phyloP scores from a whole-genome alignment of 2,329 filamentous ascomycete genomes.

The Xylariales sp. region DNA sequence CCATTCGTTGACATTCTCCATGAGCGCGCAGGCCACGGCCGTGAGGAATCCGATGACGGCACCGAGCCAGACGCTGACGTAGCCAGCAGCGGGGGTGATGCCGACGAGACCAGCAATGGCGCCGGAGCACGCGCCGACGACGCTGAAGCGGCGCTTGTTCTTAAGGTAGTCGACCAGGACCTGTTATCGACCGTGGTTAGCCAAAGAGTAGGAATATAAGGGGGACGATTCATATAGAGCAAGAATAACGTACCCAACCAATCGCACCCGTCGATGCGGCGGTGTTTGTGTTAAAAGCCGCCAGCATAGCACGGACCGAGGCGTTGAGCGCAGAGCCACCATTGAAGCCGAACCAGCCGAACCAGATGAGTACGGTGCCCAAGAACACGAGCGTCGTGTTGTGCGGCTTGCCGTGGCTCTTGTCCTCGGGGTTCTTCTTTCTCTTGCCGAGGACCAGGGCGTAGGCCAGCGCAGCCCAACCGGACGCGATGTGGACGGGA shows the following conservation, averaged over 20 bases:
- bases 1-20: constrained; percentile 8
- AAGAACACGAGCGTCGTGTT: constrained; percentile 61
- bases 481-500: constrained; percentile 60
- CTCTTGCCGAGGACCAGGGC: constrained; percentile 58
- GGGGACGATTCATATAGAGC: too few relatives aligned
- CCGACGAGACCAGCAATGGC: constrained; percentile 54
- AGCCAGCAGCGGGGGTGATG: constrained; percentile 55
- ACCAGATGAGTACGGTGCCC: constrained; percentile 62
- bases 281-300: constrained; percentile 55
- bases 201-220: not conserved
- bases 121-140: constrained; percentile 48
- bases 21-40: constrained; percentile 29
- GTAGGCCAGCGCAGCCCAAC: constrained; percentile 60
- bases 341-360: constrained; percentile 54
- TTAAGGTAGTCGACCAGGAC: constrained; percentile 43
- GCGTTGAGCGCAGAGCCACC: constrained; percentile 47
- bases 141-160: constrained; percentile 41
- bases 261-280: constrained; percentile 50
- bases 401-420: constrained; percentile 48
- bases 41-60: constrained; percentile 49
- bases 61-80: constrained; percentile 46
- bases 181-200: not conserved
- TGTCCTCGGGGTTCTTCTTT: constrained; percentile 39
- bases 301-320: constrained; percentile 47
- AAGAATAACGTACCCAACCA: constrained; percentile 39